phyloP scores from a whole-genome alignment of 371 early-diverging fungal species.

The Actinomucor elegans region DNA sequence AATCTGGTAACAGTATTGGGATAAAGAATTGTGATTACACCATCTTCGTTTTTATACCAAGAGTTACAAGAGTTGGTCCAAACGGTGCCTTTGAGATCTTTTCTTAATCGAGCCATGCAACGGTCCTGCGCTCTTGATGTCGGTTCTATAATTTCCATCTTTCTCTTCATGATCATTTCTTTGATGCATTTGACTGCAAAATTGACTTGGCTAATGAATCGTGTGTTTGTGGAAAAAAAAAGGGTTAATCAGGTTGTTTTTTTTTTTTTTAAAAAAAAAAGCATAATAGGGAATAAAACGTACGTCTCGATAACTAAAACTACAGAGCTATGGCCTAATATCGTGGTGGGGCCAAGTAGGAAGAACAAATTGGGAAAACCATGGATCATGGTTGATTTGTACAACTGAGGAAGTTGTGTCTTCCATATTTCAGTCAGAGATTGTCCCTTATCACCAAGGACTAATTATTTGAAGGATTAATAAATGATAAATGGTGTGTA shows the following conservation, averaged over 20 bases:
- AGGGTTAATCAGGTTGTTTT: neutral
- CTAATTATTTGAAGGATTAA: constrained; percentile 3
- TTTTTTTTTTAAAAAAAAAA: neutral
- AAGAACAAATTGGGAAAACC: constrained; percentile 45
- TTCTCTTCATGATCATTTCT: neutral
- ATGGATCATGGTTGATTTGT: constrained; percentile 22
- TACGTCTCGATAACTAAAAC: constrained; percentile 31
- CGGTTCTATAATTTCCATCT: constrained; percentile 3
- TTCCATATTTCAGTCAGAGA: constrained; percentile 12
- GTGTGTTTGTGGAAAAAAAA: neutral
- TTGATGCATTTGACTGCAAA: constrained; percentile 12
- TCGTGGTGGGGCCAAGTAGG: constrained; percentile 39
- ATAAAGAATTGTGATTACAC: constrained; percentile 9
- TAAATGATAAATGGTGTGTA: no score
- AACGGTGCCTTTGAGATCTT: constrained; percentile 31
- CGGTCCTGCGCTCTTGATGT: constrained; percentile 14
- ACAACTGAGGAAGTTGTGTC: constrained; percentile 16
- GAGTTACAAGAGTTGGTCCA: constrained; percentile 37
- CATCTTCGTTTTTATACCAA: constrained; percentile 45
- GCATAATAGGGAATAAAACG: neutral
- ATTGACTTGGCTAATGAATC: constrained; percentile 22
- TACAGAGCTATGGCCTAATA: constrained; percentile 32
- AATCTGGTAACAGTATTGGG: constrained; percentile 2
- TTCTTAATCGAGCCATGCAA: constrained; percentile 20
- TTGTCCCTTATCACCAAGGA: constrained; percentile 16